Conservation (phyloP, 2,329 filamentous ascomycete species). For the Diplodia intermedia region DNA sequence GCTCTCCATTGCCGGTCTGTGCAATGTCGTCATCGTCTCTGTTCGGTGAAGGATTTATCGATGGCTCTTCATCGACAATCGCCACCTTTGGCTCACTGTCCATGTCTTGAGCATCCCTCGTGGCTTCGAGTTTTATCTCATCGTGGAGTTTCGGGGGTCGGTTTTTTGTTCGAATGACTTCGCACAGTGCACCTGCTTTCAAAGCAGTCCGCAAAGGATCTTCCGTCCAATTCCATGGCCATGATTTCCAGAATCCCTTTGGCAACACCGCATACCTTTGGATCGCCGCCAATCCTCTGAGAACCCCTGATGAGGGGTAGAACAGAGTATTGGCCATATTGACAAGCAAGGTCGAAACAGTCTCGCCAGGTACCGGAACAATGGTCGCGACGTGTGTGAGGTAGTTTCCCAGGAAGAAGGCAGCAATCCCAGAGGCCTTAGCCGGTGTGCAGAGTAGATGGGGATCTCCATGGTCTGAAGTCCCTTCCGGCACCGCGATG, state of each 20-base stretch:
- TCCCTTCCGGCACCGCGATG: conserved; percentile 35
- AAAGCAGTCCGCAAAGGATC: neutral
- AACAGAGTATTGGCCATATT: conserved; percentile 38
- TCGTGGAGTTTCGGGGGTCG: too few relatives aligned
- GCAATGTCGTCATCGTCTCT: too few relatives aligned
- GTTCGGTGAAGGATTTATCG: too few relatives aligned
- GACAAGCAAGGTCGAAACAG: conserved; percentile 32
- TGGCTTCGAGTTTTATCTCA: neutral
- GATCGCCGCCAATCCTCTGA: conserved; percentile 41
- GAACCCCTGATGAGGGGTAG: conserved; percentile 40
- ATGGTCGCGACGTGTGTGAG: conserved; percentile 48
- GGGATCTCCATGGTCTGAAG: conserved; percentile 36
- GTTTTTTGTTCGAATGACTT: neutral
- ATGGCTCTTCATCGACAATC: too few relatives aligned
- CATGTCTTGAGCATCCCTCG: too few relatives aligned
- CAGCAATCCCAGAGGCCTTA: conserved; percentile 39
- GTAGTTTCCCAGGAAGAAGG: conserved; percentile 49
- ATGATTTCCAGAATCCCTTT: too few relatives aligned
- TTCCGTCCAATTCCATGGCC: too few relatives aligned
- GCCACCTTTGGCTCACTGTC: too few relatives aligned
- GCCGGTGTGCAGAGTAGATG: conserved; percentile 40
- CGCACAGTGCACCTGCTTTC: neutral
- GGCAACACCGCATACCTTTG: too few relatives aligned
- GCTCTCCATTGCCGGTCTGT: too few relatives aligned
- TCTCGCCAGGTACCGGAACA: conserved; percentile 42